Evolutionary conservation across 2,329 filamentous ascomycete genomes (phyloP).

Genomic region (Monilinia aucupariae): DNA sequence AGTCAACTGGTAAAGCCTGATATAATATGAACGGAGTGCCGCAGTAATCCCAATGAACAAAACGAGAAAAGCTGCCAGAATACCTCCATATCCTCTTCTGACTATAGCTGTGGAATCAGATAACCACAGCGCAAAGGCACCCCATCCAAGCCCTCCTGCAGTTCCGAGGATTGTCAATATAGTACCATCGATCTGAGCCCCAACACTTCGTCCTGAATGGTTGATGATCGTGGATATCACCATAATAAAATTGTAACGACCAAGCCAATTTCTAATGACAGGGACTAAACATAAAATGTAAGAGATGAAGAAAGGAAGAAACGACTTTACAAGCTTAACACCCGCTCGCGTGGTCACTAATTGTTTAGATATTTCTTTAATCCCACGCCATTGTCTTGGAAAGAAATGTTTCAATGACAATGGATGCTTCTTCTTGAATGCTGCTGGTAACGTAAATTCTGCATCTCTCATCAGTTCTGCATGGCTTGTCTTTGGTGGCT

Average conservation of each 20-base stretch:
- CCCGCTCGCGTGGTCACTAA: conserved; percentile 47
- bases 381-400: conserved; percentile 43
- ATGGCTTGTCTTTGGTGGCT: conserved; percentile 38
- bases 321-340: conserved; percentile 48
- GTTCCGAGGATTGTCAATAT: conserved; percentile 50
- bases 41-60: conserved; percentile 48
- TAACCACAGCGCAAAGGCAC: conserved; percentile 47
- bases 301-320: conserved; percentile 51
- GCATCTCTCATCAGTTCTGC: conserved; percentile 41
- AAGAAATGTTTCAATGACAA: conserved; percentile 45
- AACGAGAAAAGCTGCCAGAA: conserved; percentile 51
- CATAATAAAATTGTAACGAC: conserved; percentile 51
- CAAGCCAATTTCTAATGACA: conserved; percentile 44
- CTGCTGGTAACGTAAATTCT: conserved; percentile 42
- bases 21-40: conserved; percentile 50
- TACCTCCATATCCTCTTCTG: conserved; percentile 46
- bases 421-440: conserved; percentile 43
- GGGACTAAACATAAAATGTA: conserved; percentile 53
- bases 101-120: conserved; percentile 47
- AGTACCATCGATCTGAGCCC: conserved; percentile 52
- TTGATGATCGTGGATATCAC: conserved; percentile 53
- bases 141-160: conserved; percentile 50
- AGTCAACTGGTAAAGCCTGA: conserved; percentile 51
- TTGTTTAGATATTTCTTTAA: conserved; percentile 39
- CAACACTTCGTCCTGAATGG: conserved; percentile 51